A percentile compares a stretch with the other conserved stretches of the same genome.
These are phyloP conservation scores for Cornus controversa DNA, from an alignment of 148 eudicot species.

Conservation along the genomic window DNA sequence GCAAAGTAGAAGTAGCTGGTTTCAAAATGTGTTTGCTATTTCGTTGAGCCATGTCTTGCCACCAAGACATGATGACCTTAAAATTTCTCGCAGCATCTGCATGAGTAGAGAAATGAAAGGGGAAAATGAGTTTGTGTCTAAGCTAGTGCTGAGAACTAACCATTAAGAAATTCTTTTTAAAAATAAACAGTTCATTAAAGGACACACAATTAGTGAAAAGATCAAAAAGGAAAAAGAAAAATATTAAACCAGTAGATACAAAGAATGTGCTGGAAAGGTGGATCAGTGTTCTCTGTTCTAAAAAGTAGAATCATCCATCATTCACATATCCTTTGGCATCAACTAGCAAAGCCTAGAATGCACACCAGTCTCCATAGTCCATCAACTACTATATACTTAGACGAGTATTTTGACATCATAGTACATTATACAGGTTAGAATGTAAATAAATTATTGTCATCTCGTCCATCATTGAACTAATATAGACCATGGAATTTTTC, in stretches of 20 bases:
- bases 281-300: neutral
- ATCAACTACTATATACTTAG: too few species aligned
- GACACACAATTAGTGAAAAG: too few species aligned
- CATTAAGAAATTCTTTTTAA: neutral
- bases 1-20: constrained; percentile 25
- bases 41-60: constrained; percentile 83
- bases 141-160: neutral
- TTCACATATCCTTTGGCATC: neutral
- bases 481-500: too few species aligned
- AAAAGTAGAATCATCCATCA: neutral
- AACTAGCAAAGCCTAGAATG: too few species aligned
- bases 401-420: too few species aligned
- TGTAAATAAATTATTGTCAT: neutral
- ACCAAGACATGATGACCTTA: constrained; percentile 78
- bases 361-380: too few species aligned
- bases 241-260: neutral
- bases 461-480: neutral
- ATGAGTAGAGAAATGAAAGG: constrained; percentile 9
- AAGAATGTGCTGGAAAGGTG: neutral
- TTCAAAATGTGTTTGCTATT: constrained; percentile 32
- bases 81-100: constrained; percentile 62
- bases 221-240: neutral
- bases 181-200: neutral
- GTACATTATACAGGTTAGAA: neutral
- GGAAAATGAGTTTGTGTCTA: neutral